Base-by-base conservation (phyloP, 805 yeast species). In the Torulaspora microellipsoides region DNA sequence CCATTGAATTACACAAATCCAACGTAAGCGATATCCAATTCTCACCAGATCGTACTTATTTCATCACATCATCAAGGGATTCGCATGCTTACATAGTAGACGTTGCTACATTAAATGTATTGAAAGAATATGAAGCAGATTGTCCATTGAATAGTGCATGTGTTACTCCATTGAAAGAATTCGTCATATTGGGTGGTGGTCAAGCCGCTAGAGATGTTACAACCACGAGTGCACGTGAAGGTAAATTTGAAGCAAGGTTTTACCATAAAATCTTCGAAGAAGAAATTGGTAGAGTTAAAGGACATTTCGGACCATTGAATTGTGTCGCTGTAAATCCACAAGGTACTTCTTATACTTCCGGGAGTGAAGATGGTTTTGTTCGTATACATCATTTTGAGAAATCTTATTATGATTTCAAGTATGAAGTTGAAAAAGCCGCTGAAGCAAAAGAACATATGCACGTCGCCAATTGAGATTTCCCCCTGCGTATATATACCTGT, bases 201-300 rank as follows among this genome's bases (percentile, higher is more conserved):
- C 98, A 93, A 74, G 98, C 89, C 59, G 98, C 99, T 32, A 81
- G 89, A 68, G 95, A 90, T 66, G 99, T 93, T 62, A 93, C 99
- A 34, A 93, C 98, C n/a, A 89, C 98, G 23, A 78, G 93, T 34
- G 81, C 89, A 43, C 75, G 83, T 38, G 95, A 91, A 68, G 99
- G 99, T 72, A 87, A 87, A 64, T 93, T 93, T 67, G 98, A 93
- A 73, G 93, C 97, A 30, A 80, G 96, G 71, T 86, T 93, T 66
- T 88, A 82, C 70, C 98, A 93, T 71, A 93, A 91, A 71, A 78
- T 93, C 39, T 93, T 90, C 67, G 84, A 83, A 67, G 98, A 91
- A 64, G 98, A 91, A 68, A 82, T 93, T 53, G 99, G 98, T 54
- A 83, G 96, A 70, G 91, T 93, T 39, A 87, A 85, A 70, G 99